Conservation (phyloP, 345 rosid genomes). For the Pistacia vera region DNA sequence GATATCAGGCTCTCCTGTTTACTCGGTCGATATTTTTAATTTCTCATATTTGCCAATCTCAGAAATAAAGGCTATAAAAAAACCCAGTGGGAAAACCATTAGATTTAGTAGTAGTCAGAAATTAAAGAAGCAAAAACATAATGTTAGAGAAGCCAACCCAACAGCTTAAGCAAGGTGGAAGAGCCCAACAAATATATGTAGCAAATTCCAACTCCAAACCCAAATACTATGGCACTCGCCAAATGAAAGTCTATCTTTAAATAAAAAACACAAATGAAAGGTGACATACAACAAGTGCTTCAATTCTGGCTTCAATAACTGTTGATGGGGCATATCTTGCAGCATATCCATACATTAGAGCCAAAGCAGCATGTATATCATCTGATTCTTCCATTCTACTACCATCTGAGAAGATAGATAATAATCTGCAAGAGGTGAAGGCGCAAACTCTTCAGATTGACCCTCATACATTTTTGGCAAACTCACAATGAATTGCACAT, state of each 20-base stretch:
- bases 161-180: not conserved
- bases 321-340: conserved; percentile 97
- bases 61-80: not conserved
- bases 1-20: not conserved
- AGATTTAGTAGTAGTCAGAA: not conserved
- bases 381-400: conserved; percentile 83
- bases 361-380: conserved; percentile 98
- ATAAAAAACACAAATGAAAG: conserved; percentile 12
- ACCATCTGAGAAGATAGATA: conserved; percentile 79
- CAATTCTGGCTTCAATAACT: conserved; percentile 97
- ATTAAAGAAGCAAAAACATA: not conserved
- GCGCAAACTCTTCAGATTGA: conserved; percentile 26
- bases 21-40: too few relatives aligned
- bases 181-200: not conserved
- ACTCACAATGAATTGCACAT: not conserved
- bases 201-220: not conserved
- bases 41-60: not conserved
- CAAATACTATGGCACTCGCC: not conserved
- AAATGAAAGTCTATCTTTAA: not conserved
- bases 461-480: not conserved
- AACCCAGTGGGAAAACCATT: not conserved
- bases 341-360: conserved; percentile 99
- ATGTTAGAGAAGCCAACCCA: not conserved
- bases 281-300: conserved; percentile 88
- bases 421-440: conserved; percentile 56